Evolutionary conservation across 1,284 basidiomycete genomes (phyloP).

Genomic region (Bondarzewia mesenterica): DNA sequence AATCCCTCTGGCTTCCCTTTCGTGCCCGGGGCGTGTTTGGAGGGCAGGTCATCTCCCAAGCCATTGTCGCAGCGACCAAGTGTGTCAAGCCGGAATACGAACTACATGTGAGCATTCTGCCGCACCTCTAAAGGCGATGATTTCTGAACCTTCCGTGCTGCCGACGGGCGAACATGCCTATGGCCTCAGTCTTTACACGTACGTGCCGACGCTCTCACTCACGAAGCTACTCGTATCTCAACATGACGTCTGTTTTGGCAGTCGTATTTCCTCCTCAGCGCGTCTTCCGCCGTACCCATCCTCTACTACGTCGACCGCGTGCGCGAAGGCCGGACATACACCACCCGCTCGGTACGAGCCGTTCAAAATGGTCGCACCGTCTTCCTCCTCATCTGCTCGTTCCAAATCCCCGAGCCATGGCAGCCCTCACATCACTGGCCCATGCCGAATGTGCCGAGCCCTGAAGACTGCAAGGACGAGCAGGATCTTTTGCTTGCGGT

Average conservation of each 20-base stretch:
- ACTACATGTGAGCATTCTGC: conserved; percentile 52
- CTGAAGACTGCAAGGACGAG: conserved; percentile 60
- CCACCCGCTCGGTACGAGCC: conserved; percentile 68
- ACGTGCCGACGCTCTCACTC: not conserved
- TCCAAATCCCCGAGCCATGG: conserved; percentile 73
- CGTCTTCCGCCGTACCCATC: conserved; percentile 70
- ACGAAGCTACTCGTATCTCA: no score
- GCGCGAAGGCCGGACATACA: conserved; percentile 72
- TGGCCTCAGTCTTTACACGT: not conserved
- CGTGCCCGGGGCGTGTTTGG: conserved; percentile 79
- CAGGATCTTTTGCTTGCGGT: conserved; percentile 23
- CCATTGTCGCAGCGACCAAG: conserved; percentile 71
- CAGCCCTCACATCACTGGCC: conserved; percentile 61
- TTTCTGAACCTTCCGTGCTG: conserved; percentile 8
- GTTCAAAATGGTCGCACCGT: conserved; percentile 70
- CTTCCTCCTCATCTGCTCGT: conserved; percentile 83
- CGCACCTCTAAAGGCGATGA: no score
- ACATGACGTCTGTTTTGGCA: conserved; percentile 20
- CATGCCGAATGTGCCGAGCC: conserved; percentile 50
- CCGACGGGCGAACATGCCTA: not conserved
- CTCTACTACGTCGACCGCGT: conserved; percentile 82
- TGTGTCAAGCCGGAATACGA: conserved; percentile 62
- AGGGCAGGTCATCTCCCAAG: conserved; percentile 87
- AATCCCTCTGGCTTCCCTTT: conserved; percentile 60
- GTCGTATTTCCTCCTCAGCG: conserved; percentile 80